Base-by-base conservation (phyloP, 2,329 filamentous ascomycete genomes). In the Falciphora oryzae region DNA sequence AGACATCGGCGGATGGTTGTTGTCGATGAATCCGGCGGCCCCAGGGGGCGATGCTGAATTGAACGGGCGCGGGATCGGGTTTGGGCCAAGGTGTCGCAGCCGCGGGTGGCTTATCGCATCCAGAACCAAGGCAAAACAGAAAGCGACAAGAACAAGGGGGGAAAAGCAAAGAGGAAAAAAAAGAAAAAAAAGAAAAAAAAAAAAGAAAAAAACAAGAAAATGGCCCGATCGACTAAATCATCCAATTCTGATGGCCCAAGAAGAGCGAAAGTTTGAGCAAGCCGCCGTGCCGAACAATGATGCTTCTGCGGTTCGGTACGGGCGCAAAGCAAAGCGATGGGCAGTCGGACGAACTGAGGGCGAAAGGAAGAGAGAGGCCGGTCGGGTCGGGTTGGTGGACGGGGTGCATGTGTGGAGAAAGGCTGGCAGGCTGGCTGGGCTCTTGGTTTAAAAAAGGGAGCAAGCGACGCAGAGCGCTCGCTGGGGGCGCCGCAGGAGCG, bases 1-100 rank as follows among this genome's bases (percentile, higher is more conserved):
- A 53, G 57, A 44, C 61, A 63, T 63, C 50, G 50, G 56, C 22
- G 28, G 61, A 29, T 31, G 53, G 44, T 18, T 62, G 61, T 58
- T 7, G 58, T 32, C 31, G 58, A 60, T 32, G 22, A 60, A 60
- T 31, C 58, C 58, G 58, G 31, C 58, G 18, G 44, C n/a, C 44
- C 44, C 44, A n/a, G 18, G 6, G 44, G 44, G 44, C 7, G 44
- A 11, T 53, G 44, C 44, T 53, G 44, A 22, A 53, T 53, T 53
- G 44, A n/a, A 25, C 44, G 44, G 22, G 44, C 10, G 22, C 22
- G 22, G 18, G 22, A n/a, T 53, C 44, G n/a, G 44, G 44, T 25
- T 4, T 53, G 18, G 18, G 44, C n/a, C 14, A 16, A 44, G 8
- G 44, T 53, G 7, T 53, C 22, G 44, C 44, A 53, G 44, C 6